These are phyloP conservation scores for Ceratocystis harringtonii DNA, from an alignment of 2,329 filamentous ascomycete species.

Conservation along the genomic window DNA sequence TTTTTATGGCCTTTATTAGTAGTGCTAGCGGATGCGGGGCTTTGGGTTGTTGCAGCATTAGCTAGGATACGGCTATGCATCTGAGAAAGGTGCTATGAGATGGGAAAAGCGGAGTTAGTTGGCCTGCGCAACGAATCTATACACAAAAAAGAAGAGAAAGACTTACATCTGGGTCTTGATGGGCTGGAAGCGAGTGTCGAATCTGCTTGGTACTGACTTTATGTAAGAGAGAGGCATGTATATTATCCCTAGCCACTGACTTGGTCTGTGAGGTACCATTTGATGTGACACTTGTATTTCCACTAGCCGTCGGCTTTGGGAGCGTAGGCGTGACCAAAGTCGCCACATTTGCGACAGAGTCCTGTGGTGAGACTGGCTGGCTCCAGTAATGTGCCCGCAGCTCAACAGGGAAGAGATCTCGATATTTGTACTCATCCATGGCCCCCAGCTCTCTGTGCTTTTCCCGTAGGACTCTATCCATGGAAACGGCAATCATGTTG, in stretches of 20 bases:
- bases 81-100: not conserved
- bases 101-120: not conserved
- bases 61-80: not conserved
- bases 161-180: conserved; percentile 4
- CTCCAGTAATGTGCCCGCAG: not conserved
- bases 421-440: not conserved
- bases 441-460: not conserved
- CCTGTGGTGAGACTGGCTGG: not conserved
- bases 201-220: not conserved
- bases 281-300: too few relatives aligned
- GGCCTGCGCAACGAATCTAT: too few relatives aligned
- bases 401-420: not conserved
- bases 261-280: not conserved
- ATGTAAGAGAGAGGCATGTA: not conserved
- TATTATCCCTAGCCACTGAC: not conserved
- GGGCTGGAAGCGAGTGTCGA: not conserved
- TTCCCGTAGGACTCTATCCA: not conserved
- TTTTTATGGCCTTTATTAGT: not conserved
- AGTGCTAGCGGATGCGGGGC: not conserved
- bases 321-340: not conserved
- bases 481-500: conserved; percentile 2
- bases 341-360: not conserved
- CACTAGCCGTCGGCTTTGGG: not conserved
- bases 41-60: not conserved
- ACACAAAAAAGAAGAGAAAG: not conserved